Evolutionary conservation across 108 stramenopile species (phyloP), one percentile per base, ranked within the genome.

Genomic region (Nitzschia sp.): DNA sequence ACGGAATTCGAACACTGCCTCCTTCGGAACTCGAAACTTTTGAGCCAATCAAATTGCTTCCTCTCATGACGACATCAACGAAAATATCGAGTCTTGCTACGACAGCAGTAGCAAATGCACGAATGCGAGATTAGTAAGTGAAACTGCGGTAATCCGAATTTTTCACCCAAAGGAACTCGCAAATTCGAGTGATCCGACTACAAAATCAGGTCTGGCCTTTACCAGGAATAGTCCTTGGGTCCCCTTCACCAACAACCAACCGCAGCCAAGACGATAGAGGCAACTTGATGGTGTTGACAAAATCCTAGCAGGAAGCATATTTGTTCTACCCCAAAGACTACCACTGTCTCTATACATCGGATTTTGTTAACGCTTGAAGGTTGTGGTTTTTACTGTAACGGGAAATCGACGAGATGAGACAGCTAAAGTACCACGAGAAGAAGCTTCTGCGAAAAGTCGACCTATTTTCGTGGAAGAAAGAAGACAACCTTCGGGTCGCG

Each of bases 391-490:
- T n/a, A n/a, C n/a, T n/a, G n/a, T n/a, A n/a, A n/a, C n/a, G n/a
- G n/a, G n/a, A n/a, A n/a, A n/a, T n/a, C n/a, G n/a, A n/a, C n/a
- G n/a, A n/a, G 2, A 95, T 95, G 94, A 80, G 94, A 75, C 74
- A 97, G 79, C 86, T 99, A 15, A 98, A 98, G 79, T 78, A 97
- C 68, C 99, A 99, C 62, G 98, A 99, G 73, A 93, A 98, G 81
- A 98, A 98, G 70, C 93, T 99, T 5, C 82, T 99, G 24, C 95
- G 97, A 28, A 98, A 98, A 74, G 98, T 99, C 31, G 94, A 95
- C 59, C 92, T 99, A 67, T 94, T 98, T 68, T 86, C 94, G 56
- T 99, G 97, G 97, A 98, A 97, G 63, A 80, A 85, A 19, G 99
- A 98, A 64, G 93, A 95, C 70, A 98, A 97, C 68, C 76, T 98